Percentiles rank a stretch among this genome's conserved stretches.
Evolutionary conservation across 345 rosid genomes (phyloP).

Genomic region (Corchorus olitorius): DNA sequence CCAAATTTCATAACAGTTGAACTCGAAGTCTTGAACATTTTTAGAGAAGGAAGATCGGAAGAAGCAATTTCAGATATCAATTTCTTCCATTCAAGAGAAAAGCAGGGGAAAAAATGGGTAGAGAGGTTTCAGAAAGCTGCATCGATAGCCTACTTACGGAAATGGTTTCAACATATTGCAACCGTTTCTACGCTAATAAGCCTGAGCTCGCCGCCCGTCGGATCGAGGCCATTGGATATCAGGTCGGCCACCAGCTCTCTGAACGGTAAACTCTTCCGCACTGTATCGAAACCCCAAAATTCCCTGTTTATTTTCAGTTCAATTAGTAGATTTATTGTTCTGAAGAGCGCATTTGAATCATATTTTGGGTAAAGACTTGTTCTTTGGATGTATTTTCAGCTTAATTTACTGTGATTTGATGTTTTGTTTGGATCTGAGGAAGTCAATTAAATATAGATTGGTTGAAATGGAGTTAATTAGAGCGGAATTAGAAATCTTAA

Average conservation of each 20-base stretch:
- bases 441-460: no score
- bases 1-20: background rate
- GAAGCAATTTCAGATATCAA: background rate
- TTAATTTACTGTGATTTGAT: background rate
- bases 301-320: background rate
- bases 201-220: slow-evolving; percentile 99
- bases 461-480: background rate
- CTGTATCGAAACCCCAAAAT: background rate
- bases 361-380: background rate
- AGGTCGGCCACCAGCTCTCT: slow-evolving; percentile 99
- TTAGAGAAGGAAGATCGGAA: background rate
- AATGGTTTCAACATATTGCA: slow-evolving; percentile 84
- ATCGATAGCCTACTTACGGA: slow-evolving; percentile 78
- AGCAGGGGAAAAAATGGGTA: slow-evolving; percentile 48
- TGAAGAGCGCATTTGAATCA: background rate
- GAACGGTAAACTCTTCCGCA: slow-evolving; percentile 65
- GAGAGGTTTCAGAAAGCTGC: slow-evolving; percentile 97
- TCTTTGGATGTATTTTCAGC: background rate
- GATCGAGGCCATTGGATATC: slow-evolving; percentile 98
- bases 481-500: background rate
- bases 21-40: background rate
- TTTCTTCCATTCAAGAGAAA: background rate
- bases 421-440: slow-evolving; percentile 3
- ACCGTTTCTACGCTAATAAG: slow-evolving; percentile 77
- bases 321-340: background rate